These are phyloP conservation scores for Macrophomina phaseolina DNA, from an alignment of 2,329 filamentous ascomycete genomes.

Conservation along the genomic window DNA sequence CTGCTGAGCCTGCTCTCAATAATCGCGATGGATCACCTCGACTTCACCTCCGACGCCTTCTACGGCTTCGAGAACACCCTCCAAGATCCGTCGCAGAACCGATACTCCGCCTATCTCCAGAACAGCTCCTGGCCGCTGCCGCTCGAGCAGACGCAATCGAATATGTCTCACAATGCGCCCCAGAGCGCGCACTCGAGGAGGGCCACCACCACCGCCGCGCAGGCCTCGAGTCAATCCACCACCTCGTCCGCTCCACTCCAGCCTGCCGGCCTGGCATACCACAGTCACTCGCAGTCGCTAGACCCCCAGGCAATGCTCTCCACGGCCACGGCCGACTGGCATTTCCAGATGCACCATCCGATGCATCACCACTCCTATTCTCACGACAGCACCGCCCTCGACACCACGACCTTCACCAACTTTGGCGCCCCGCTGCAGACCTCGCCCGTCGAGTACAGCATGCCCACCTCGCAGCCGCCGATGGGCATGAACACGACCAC, in stretches of 20 bases:
- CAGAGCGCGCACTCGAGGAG: constrained; percentile 33
- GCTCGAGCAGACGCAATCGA: constrained; percentile 37
- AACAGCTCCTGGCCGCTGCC: constrained; percentile 46
- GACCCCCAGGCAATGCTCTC: constrained; percentile 42
- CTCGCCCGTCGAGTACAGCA: constrained; percentile 53
- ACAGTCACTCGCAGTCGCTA: constrained; percentile 41
- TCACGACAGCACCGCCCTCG: constrained; percentile 45
- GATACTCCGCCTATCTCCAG: constrained; percentile 36
- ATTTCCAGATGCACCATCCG: constrained; percentile 45
- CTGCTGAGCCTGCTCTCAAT: constrained; percentile 23
- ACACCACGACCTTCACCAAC: constrained; percentile 43
- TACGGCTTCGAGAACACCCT: constrained; percentile 20
- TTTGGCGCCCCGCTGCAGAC: constrained; percentile 45
- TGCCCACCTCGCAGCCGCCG: constrained; percentile 47
- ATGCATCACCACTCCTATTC: constrained; percentile 38
- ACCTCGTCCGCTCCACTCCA: constrained; percentile 42
- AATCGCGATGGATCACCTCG: constrained; percentile 28
- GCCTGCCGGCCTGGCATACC: constrained; percentile 36
- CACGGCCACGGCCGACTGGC: constrained; percentile 51
- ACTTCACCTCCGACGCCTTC: constrained; percentile 28
- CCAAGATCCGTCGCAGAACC: constrained; percentile 22
- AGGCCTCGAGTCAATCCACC: constrained; percentile 35
- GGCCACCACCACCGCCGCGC: constrained; percentile 34
- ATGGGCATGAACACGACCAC: constrained; percentile 37
- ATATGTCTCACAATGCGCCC: constrained; percentile 38